These are phyloP conservation scores for Sarcodon sp. DNA, from an alignment of 768 basidiomycete species.

Conservation along the genomic window DNA sequence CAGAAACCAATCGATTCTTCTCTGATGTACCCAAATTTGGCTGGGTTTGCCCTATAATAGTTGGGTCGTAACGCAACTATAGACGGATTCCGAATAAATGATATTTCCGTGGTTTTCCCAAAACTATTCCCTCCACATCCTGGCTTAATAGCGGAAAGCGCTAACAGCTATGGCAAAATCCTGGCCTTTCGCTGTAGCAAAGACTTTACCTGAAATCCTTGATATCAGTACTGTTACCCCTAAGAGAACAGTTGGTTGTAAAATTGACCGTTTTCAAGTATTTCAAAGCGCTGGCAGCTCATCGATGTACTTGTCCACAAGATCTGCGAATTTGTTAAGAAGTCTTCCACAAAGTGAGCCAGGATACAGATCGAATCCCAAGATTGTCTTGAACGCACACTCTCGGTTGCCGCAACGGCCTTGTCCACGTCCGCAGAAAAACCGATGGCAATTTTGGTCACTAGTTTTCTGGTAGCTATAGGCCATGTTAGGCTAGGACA, in stretches of 20 bases:
- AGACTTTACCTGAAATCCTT: slow-evolving; percentile 37
- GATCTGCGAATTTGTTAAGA: slow-evolving; percentile 47
- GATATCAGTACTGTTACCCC: background rate
- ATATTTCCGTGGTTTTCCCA: slow-evolving; percentile 66
- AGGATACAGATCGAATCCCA: slow-evolving; percentile 58
- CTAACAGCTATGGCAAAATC: slow-evolving; percentile 38
- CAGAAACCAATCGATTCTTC: slow-evolving; percentile 50
- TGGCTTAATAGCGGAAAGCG: slow-evolving; percentile 62
- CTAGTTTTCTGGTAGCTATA: slow-evolving; percentile 44
- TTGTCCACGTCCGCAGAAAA: slow-evolving; percentile 60
- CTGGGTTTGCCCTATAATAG: slow-evolving; percentile 28
- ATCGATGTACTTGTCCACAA: slow-evolving; percentile 49
- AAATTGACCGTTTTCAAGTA: slow-evolving; percentile 46
- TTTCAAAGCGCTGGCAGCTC: slow-evolving; percentile 68
- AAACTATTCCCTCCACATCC: slow-evolving; percentile 85
- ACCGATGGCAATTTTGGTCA: slow-evolving; percentile 45
- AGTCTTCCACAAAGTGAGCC: slow-evolving; percentile 42
- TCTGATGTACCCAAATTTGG: slow-evolving; percentile 43
- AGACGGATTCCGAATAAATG: no score
- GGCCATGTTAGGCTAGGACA: no score
- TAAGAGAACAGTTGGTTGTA: no score
- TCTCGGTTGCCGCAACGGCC: slow-evolving; percentile 59
- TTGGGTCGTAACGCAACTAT: background rate
- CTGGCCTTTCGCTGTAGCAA: slow-evolving; percentile 26
- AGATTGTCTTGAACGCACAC: slow-evolving; percentile 46